Evolutionary conservation across 2,329 filamentous ascomycete genomes (phyloP), one percentile per base, ranked within the genome.

Genomic region (Pseudogymnoascus sp.): DNA sequence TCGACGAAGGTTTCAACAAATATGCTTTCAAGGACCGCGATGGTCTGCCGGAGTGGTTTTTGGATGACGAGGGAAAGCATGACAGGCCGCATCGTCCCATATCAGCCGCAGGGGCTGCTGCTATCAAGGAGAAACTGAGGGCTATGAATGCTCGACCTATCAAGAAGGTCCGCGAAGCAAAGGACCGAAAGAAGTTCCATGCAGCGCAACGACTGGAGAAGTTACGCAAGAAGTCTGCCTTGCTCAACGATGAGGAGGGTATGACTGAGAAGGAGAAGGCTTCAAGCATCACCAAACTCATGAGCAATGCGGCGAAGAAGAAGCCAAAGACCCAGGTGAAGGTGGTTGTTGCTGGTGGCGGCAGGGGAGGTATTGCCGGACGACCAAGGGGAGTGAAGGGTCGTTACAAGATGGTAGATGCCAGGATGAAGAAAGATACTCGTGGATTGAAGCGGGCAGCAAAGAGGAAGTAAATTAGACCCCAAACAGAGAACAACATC

Each of bases 121-220:
- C 94, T 2, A 96, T 99, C 77, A 92, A 94, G 73, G 92, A 96
- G 70, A 99, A 99, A 76, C 72, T 89, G 70, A 88, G 92, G 30
- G 92, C 94, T 0, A 82, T 95, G 67, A 97, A 99, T 72, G 94
- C 92, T 6, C 85, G 94, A 30, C 94, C 94, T 0, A 97, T 97
- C 82, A 99, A 99, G 82, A 99, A 99, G 79, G 94, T 99, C 30
- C 88, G 89, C 67, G 94, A 99, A 75, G 94, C 94, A 21, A 92
- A 95, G 75, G 92, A 92, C 34, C 82, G 94, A 62, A 99, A 99
- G 85, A 97, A 96, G 78, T 87, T 96, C 74, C 95, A 95, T 81
- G 86, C 92, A 7, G 92, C 90, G 0, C 89, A 95, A 74, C 82
- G 83, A 61, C 76, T 99, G 28, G 94, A 99, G 81, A 96, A 96